Evolutionary conservation across 192 early-diverging fungal species (phyloP).

Genomic region (Backusella westeae): DNA sequence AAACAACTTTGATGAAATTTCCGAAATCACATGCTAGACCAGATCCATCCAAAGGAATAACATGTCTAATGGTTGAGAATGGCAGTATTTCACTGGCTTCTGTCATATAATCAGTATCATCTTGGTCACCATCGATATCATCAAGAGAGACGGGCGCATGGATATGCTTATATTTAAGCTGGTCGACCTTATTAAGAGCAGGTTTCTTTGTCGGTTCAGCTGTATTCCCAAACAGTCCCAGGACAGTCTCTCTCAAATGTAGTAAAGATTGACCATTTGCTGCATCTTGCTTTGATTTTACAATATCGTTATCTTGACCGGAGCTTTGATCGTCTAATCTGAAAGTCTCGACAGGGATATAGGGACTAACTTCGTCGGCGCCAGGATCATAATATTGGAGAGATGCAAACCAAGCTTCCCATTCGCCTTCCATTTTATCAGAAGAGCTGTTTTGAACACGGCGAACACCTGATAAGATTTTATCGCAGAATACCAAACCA

Average conservation of each 20-base stretch:
- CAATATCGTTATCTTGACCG: background rate
- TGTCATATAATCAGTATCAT: slow-evolving; percentile 13
- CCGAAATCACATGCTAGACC: slow-evolving; percentile 37
- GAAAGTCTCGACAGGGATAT: slow-evolving; percentile 14
- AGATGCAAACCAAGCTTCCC: slow-evolving; percentile 32
- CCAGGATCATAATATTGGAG: slow-evolving; percentile 26
- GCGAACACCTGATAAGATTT: slow-evolving; percentile 33
- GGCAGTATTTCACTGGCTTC: slow-evolving; percentile 25
- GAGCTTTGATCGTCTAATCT: slow-evolving; percentile 7
- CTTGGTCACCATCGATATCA: background rate
- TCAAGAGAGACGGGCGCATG: background rate
- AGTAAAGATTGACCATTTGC: background rate
- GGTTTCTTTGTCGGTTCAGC: background rate
- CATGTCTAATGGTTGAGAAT: slow-evolving; percentile 25
- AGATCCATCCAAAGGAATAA: slow-evolving; percentile 25
- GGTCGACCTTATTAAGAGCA: background rate
- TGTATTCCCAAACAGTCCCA: background rate
- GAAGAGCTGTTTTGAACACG: background rate
- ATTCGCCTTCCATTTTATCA: background rate
- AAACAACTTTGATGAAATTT: slow-evolving; percentile 37
- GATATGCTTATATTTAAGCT: background rate
- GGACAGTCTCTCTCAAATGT: background rate
- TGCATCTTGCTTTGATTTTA: background rate
- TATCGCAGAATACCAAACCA: slow-evolving; percentile 27
- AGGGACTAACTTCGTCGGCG: background rate